Base-by-base conservation (phyloP, 768 basidiomycete genomes). In the Leccinum disarticulatum region DNA sequence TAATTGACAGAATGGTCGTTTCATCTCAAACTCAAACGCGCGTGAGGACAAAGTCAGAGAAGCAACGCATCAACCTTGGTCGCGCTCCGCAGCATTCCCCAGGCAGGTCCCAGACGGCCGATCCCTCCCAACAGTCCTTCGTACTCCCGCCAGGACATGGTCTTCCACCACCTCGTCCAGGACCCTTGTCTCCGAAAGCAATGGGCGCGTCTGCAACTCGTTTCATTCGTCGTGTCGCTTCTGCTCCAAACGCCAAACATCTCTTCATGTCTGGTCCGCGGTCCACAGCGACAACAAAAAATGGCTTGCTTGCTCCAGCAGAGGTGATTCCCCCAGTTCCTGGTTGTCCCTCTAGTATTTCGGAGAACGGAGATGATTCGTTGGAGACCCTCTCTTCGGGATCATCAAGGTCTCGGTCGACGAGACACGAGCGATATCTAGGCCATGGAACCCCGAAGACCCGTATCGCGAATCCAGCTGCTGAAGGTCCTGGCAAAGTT, bases 181-280 rank as follows among this genome's bases (percentile, higher is more conserved):
- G 78, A 19, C 83, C 87, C 10, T 76, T 90, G 43, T 87, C 85
- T 7, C 87, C 90, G 31, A 86, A 82, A 67, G 80, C 83, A 22
- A 83, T 92, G 76, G 80, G 86, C 54, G 86, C 87, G 15, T 85
- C 87, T 0, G 90, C 93, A 9, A 84, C 91, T 52, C 88, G 95
- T 36, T 95, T 98, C 77, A 87, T 98, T 31, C 88, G 96, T 55
- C 87, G 96, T 52, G 96, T 98, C 51, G 94, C 95, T 4, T 97
- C 94, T 9, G 95, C 97, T 3, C 96, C 96, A 3, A 99, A 98
- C 70, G 90, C 95, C 35, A 98, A 98, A 72, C 90, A 88, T 30
- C 80, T 99, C 31, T 94, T 98, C 73, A 78, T 80, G 41, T 76
- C 85, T 49, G 76, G 82, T 57, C 80, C 85, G 47, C 82, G 86